Percentiles rank a stretch among this genome's conserved stretches.
phyloP scores from a whole-genome alignment of 1,284 basidiomycete genomes.

The Heterobasidion occidentale region DNA sequence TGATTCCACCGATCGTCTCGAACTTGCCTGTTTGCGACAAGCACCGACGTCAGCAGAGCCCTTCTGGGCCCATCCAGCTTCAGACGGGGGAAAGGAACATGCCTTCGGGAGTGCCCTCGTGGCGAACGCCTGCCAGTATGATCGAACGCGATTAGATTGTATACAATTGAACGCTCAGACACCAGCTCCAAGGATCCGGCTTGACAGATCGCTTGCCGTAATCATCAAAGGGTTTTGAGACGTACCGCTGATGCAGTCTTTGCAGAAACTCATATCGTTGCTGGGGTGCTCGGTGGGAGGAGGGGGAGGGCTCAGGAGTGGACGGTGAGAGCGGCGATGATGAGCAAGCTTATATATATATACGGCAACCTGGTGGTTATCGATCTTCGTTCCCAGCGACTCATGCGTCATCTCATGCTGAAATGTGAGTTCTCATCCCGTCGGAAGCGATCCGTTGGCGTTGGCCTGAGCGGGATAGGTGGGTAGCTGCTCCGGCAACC shows the following conservation, averaged over 20 bases:
- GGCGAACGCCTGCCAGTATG: conserved; percentile 35
- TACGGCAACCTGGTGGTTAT: background rate
- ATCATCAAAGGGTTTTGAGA: background rate
- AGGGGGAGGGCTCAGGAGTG: background rate
- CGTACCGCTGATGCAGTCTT: conserved; percentile 39
- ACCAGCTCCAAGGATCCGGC: background rate
- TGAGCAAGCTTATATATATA: background rate
- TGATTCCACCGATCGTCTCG: conserved; percentile 38
- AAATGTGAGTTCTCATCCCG: too few relatives aligned
- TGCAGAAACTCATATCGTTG: conserved; percentile 42
- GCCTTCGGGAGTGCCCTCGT: conserved; percentile 49
- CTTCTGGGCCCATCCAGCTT: background rate
- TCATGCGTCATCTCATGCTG: background rate
- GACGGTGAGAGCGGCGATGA: background rate
- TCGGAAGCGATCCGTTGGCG: too few relatives aligned
- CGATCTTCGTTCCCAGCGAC: background rate
- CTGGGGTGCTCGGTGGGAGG: background rate
- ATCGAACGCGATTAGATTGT: background rate
- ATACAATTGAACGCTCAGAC: background rate
- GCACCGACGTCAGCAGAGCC: background rate
- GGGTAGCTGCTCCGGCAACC: too few relatives aligned
- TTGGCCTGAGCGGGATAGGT: too few relatives aligned
- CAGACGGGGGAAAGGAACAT: conserved; percentile 5
- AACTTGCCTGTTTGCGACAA: conserved; percentile 26
- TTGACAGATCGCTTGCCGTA: background rate